Evolutionary conservation across 345 rosid genomes (phyloP).

Genomic region (Salix koriyanagi): DNA sequence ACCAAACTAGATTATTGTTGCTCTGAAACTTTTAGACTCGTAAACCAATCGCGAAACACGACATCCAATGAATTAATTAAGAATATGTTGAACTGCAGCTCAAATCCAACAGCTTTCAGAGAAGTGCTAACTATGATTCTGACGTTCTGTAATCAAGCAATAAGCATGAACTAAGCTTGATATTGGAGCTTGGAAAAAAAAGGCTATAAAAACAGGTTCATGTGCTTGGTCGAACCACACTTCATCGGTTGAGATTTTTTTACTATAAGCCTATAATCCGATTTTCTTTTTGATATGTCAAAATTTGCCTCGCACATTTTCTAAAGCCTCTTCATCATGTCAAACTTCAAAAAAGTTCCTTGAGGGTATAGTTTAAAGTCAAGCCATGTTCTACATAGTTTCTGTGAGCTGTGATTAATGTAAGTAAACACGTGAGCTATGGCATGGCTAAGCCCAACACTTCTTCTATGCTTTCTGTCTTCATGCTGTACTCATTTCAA

Average conservation of each 20-base stretch:
- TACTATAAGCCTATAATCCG: no score
- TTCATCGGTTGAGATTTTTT: not conserved
- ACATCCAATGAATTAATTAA: not conserved
- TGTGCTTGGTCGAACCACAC: not conserved
- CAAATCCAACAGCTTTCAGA: not conserved
- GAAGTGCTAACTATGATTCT: not conserved
- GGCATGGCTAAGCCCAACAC: conserved; percentile 27
- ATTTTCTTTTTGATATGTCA: not conserved
- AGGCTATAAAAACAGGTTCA: no score
- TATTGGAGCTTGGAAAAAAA: no score
- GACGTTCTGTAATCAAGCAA: not conserved
- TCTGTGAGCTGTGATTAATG: not conserved
- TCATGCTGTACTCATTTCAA: not conserved
- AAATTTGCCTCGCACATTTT: not conserved
- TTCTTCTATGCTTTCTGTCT: conserved; percentile 16
- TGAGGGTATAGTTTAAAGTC: no score
- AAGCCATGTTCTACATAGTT: no score
- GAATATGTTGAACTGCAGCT: not conserved
- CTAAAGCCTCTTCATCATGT: not conserved
- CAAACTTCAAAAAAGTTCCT: not conserved
- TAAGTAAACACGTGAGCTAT: conserved; percentile 17
- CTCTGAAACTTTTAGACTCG: not conserved
- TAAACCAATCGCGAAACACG: not conserved
- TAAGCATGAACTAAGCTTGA: not conserved
- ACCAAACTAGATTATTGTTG: not conserved